Conservation (phyloP, 306 rosid species). For the Pterocarpus macrocarpus region DNA sequence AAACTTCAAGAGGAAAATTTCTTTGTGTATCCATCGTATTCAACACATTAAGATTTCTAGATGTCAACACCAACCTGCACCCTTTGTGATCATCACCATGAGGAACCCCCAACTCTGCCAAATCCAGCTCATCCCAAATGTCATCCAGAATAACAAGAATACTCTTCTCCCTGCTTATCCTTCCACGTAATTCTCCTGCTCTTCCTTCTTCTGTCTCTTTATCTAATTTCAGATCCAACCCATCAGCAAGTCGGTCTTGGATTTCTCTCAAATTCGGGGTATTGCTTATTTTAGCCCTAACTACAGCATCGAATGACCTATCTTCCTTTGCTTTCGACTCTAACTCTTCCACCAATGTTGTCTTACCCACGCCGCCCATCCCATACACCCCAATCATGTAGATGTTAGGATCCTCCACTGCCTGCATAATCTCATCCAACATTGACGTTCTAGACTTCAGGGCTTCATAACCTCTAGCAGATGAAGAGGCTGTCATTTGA, state of each 20-base stretch:
- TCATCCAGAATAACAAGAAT: constrained; percentile 37
- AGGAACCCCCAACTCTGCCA: constrained; percentile 32
- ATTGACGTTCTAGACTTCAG: constrained; percentile 1
- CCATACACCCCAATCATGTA: constrained; percentile 32
- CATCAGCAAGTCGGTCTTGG: constrained; percentile 29
- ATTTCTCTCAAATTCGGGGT: not conserved
- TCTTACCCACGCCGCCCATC: constrained; percentile 20
- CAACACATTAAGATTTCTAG: not conserved
- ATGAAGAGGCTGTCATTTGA: not conserved
- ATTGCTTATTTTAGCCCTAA: not conserved
- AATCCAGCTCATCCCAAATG: not conserved
- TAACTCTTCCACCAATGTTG: constrained; percentile 6
- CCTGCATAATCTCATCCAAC: not conserved
- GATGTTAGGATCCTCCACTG: not conserved
- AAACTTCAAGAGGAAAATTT: not conserved
- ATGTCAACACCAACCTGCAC: constrained; percentile 32
- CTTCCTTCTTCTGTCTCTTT: not conserved
- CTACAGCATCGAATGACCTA: not conserved
- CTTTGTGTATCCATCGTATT: not conserved
- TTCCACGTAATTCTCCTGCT: not conserved
- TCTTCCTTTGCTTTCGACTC: not conserved
- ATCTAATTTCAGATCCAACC: not conserved
- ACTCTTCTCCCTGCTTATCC: not conserved
- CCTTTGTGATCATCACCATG: constrained; percentile 30
- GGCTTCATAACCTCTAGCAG: not conserved